These are phyloP conservation scores for Phyllosticta capitalensis DNA, from an alignment of 2,329 filamentous ascomycete species.

Conservation along the genomic window DNA sequence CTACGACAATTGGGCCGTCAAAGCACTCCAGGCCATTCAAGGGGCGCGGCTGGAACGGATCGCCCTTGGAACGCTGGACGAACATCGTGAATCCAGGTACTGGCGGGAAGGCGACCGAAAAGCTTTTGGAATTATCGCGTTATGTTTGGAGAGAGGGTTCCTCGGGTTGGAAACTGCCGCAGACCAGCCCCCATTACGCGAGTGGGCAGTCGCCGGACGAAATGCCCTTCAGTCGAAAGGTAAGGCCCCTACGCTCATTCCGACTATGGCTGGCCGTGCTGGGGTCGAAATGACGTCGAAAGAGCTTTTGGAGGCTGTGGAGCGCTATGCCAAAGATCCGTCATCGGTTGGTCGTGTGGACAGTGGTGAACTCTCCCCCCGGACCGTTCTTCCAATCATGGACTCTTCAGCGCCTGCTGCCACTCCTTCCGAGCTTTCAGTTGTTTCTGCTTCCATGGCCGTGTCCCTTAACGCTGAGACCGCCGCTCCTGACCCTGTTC, in stretches of 20 bases:
- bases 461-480: background rate
- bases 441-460: background rate
- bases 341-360: background rate
- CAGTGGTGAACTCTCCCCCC: too few species aligned
- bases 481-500: too few species aligned
- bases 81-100: background rate
- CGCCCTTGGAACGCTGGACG: background rate
- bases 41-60: background rate
- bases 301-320: background rate
- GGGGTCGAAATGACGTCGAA: background rate
- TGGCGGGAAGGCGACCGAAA: background rate
- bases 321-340: background rate
- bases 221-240: background rate
- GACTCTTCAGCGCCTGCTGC: too few species aligned
- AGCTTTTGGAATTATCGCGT: background rate
- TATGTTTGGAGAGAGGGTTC: background rate
- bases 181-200: too few species aligned
- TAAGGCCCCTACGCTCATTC: too few species aligned
- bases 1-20: background rate
- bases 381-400: background rate
- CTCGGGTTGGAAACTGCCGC: background rate
- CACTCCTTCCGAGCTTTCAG: too few species aligned
- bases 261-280: too few species aligned
- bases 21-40: background rate
- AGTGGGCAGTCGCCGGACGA: background rate